These are phyloP conservation scores for Bonia amplexicaulis DNA, from an alignment of 176 grass and related monocot genomes.

Conservation along the genomic window DNA sequence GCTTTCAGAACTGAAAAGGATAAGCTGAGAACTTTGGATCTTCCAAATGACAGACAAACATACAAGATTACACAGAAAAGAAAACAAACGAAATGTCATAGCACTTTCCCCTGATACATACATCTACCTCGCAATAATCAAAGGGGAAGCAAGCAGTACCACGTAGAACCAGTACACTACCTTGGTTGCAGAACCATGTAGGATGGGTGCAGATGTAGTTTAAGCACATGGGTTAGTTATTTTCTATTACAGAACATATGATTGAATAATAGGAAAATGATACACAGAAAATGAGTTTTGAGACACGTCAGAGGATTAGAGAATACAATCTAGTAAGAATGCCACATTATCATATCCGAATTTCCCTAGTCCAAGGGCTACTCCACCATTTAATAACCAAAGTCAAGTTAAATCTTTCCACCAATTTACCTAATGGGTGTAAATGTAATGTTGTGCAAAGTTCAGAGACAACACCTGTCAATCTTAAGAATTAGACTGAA, in stretches of 20 bases:
- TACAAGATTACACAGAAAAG: not conserved
- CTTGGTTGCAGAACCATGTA: not conserved
- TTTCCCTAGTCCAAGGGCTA: not conserved
- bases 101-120: not conserved
- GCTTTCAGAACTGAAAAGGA: not conserved
- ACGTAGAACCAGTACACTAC: not conserved
- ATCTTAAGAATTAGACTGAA: not conserved
- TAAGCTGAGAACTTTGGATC: not conserved
- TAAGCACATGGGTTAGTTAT: not conserved
- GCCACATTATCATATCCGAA: not conserved
- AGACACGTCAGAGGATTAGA: not conserved
- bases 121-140: not conserved
- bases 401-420: not conserved
- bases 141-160: not conserved
- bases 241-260: not conserved
- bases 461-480: not conserved
- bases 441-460: not conserved
- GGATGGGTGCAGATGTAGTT: not conserved
- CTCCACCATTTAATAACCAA: not conserved
- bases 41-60: not conserved
- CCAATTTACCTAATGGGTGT: not conserved
- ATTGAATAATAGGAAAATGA: slow-evolving; percentile 2
- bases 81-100: not conserved
- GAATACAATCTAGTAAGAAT: not conserved
- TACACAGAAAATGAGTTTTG: not conserved